A percentile compares a stretch with the other conserved stretches of the same genome.
These are phyloP conservation scores for Dioscorea dumetorum DNA, from an alignment of 106 monocot genomes.

Conservation along the genomic window DNA sequence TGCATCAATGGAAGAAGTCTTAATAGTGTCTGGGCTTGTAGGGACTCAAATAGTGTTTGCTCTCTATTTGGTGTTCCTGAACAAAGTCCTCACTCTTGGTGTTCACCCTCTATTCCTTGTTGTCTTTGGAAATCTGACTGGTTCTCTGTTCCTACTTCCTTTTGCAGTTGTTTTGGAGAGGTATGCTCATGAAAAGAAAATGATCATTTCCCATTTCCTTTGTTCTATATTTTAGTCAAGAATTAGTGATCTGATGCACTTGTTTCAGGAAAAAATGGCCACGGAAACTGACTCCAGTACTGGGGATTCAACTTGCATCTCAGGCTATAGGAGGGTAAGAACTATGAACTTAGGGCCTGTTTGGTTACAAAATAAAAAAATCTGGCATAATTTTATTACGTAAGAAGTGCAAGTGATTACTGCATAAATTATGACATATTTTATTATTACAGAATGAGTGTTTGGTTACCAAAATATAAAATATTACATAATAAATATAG, in stretches of 20 bases:
- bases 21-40: conserved; percentile 27
- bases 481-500: no score
- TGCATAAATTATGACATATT: no score
- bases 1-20: conserved; percentile 11
- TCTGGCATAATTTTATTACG: no score
- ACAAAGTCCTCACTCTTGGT: conserved; percentile 22
- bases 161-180: conserved; percentile 41
- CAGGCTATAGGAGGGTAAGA: conserved; percentile 42
- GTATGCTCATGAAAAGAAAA: conserved; percentile 4
- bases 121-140: conserved; percentile 9
- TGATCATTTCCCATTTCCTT: neutral
- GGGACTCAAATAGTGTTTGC: conserved; percentile 24
- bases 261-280: conserved; percentile 65
- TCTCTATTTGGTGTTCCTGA: conserved; percentile 25
- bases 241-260: neutral
- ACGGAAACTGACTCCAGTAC: conserved; percentile 6
- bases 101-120: conserved; percentile 32
- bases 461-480: no score
- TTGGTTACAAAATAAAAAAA: no score
- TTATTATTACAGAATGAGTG: no score
- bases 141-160: conserved; percentile 40
- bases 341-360: no score
- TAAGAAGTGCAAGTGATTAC: no score
- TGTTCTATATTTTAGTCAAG: neutral
- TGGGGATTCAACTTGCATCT: conserved; percentile 27